Conservation (phyloP, 805 yeast species). For the Kluyveromyces dobzhanskii region DNA sequence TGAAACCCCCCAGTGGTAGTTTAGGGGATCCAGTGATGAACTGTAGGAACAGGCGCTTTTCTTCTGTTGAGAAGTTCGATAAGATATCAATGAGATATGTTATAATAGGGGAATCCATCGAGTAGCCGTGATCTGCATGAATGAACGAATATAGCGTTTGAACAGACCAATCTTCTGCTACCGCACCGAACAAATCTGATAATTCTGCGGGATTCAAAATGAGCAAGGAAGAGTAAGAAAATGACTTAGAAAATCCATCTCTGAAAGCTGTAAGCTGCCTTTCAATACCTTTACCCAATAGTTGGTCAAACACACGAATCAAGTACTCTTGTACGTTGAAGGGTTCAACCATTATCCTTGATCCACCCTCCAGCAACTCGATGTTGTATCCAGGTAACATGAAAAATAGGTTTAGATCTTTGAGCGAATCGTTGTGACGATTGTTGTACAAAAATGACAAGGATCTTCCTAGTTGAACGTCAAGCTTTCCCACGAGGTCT, state of each 20-base stretch:
- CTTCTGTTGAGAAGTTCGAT: slow-evolving; percentile 41
- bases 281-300: slow-evolving; percentile 54
- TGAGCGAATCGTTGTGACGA: slow-evolving; percentile 23
- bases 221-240: slow-evolving; percentile 65
- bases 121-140: slow-evolving; percentile 87
- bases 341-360: slow-evolving; percentile 37
- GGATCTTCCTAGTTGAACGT: slow-evolving; percentile 50
- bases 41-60: slow-evolving; percentile 69
- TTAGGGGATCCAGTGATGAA: slow-evolving; percentile 91
- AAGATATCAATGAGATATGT: slow-evolving; percentile 54
- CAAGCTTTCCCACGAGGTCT: slow-evolving; percentile 42
- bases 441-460: slow-evolving; percentile 42
- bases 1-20: slow-evolving; percentile 90
- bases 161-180: slow-evolving; percentile 79
- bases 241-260: slow-evolving; percentile 73
- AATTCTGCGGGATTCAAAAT: slow-evolving; percentile 73
- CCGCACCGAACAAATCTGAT: slow-evolving; percentile 61
- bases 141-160: slow-evolving; percentile 52
- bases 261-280: slow-evolving; percentile 62
- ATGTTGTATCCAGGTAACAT: slow-evolving; percentile 69
- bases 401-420: slow-evolving; percentile 53
- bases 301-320: slow-evolving; percentile 44
- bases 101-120: slow-evolving; percentile 57
- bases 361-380: slow-evolving; percentile 53
- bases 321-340: slow-evolving; percentile 54